Evolutionary conservation across 768 basidiomycete species (phyloP).

Genomic region (Omphalotus guepiniiformis): DNA sequence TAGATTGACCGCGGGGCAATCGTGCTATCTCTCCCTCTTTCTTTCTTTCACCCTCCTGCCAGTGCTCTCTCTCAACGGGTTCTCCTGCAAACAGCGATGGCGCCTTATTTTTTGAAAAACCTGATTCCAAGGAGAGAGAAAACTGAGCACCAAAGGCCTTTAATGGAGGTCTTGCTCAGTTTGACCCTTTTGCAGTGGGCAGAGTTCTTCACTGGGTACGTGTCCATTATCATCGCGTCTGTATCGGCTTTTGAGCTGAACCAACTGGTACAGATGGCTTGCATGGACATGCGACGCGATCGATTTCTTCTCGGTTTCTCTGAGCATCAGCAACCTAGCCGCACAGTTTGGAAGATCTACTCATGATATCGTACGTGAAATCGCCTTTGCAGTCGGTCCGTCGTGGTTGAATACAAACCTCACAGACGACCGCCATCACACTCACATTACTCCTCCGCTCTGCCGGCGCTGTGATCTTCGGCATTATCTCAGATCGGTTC

Average conservation of each 20-base stretch:
- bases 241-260: neutral
- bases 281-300: conserved; percentile 87
- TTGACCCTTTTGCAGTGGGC: conserved; percentile 54
- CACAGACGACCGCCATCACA: conserved; percentile 86
- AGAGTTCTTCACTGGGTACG: conserved; percentile 60
- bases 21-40: no score
- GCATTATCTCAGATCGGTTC: conserved; percentile 75
- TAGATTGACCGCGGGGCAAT: no score
- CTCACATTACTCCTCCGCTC: conserved; percentile 91
- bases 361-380: conserved; percentile 41
- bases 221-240: conserved; percentile 19
- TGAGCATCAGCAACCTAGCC: conserved; percentile 45
- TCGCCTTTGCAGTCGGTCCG: no score
- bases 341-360: conserved; percentile 42
- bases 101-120: no score
- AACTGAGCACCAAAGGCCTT: conserved; percentile 29
- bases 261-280: conserved; percentile 55
- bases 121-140: conserved; percentile 47
- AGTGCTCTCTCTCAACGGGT: no score
- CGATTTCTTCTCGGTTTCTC: conserved; percentile 80
- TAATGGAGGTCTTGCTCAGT: conserved; percentile 37
- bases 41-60: no score
- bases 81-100: no score
- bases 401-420: no score
- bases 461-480: conserved; percentile 78